A percentile compares a stretch with the other conserved stretches of the same genome.
These are phyloP conservation scores for Cryptosporidium sp. DNA, from an alignment of 169 alveolate species.

Conservation along the genomic window DNA sequence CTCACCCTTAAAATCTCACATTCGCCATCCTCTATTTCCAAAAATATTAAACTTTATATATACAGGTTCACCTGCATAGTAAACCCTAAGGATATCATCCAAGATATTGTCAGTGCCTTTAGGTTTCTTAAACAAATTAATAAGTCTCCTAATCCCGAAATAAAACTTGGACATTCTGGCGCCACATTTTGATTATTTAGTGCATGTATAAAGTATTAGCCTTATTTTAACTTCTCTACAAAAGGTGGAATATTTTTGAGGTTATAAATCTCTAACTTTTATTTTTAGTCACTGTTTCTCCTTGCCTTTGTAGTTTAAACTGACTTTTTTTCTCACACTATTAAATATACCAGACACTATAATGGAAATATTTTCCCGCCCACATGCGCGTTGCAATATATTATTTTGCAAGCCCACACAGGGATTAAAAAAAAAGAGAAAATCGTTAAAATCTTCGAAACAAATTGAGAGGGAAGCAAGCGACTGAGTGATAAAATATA, in stretches of 20 bases:
- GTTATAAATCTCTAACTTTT: no score
- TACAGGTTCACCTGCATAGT: background rate
- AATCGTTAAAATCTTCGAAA: background rate
- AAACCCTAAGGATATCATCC: conserved; percentile 41
- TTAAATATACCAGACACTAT: background rate
- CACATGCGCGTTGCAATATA: conserved; percentile 59
- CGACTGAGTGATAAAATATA: background rate
- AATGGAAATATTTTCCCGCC: conserved; percentile 37
- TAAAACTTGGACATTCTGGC: background rate
- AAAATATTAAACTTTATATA: background rate
- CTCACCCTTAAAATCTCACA: background rate
- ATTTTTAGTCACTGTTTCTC: background rate
- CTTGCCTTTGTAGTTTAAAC: background rate
- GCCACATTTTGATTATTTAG: background rate
- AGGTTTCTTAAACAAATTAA: conserved; percentile 3
- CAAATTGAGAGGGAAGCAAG: background rate
- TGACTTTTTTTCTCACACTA: background rate
- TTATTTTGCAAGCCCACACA: conserved; percentile 55
- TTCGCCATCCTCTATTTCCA: background rate
- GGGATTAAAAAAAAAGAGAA: background rate
- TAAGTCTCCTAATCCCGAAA: background rate
- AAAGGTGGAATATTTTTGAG: background rate
- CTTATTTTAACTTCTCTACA: background rate
- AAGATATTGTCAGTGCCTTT: conserved; percentile 8
- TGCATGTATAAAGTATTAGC: background rate